These are phyloP conservation scores for Pilasporangium apinafurcum DNA, from an alignment of 352 stramenopile genomes.

Conservation along the genomic window DNA sequence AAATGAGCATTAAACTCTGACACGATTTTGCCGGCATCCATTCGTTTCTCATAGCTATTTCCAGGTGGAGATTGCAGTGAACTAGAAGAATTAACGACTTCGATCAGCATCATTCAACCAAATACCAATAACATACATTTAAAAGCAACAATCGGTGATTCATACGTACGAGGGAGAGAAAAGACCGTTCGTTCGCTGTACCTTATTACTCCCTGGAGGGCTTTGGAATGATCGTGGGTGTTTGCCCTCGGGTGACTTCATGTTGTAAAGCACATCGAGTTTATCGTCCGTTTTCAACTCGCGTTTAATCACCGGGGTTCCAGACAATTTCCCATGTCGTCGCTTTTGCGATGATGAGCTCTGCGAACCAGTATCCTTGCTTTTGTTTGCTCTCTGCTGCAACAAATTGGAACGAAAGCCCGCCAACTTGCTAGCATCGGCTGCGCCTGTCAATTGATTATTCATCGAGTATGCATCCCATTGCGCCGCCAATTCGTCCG, in stretches of 20 bases:
- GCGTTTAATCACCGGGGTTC: slow-evolving; percentile 64
- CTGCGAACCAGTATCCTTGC: slow-evolving; percentile 17
- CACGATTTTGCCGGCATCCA: slow-evolving; percentile 70
- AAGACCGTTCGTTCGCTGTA: slow-evolving; percentile 55
- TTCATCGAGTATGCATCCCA: slow-evolving; percentile 88
- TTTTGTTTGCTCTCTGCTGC: slow-evolving; percentile 39
- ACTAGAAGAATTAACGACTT: slow-evolving; percentile 11
- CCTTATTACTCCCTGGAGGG: slow-evolving; percentile 47
- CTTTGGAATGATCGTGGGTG: slow-evolving; percentile 55
- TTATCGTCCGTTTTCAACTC: slow-evolving; percentile 49
- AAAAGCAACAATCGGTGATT: too few relatives aligned
- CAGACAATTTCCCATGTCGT: slow-evolving; percentile 34
- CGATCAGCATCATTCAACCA: too few relatives aligned
- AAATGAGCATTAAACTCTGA: slow-evolving; percentile 76
- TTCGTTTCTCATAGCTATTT: slow-evolving; percentile 68
- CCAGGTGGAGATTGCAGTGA: slow-evolving; percentile 67
- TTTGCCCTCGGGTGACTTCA: slow-evolving; percentile 73
- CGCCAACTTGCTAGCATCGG: slow-evolving; percentile 47
- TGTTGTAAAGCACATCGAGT: slow-evolving; percentile 59
- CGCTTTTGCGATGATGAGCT: slow-evolving; percentile 28
- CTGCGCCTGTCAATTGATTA: slow-evolving; percentile 54
- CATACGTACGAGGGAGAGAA: slow-evolving; percentile 58
- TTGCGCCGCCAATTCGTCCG: slow-evolving; percentile 67
- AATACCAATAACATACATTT: too few relatives aligned
- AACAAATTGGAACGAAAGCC: slow-evolving; percentile 68